Base-by-base conservation (phyloP, 768 basidiomycete genomes). In the Mycena maculata region DNA sequence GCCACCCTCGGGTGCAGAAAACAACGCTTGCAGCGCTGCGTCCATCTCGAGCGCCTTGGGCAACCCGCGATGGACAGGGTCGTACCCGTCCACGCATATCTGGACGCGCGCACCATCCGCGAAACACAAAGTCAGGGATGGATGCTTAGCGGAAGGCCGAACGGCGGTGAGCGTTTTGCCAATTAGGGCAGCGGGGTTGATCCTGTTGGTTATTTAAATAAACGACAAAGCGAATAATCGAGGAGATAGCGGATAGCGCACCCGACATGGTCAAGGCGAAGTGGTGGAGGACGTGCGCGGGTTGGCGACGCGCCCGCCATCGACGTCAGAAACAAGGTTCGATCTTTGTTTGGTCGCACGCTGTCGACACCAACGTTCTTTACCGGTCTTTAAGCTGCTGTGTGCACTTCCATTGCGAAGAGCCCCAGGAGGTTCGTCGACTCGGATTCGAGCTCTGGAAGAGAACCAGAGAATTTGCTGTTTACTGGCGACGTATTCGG, bases 81-180 rank as follows among this genome's bases (percentile, higher is more conserved):
- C 79, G 74, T 90, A 90, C 3, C 89, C 89, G 53, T 89, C 88
- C 39, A 90, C 84, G n/a, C 84, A 84, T 55, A 90, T 76, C 71
- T 86, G 85, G 61, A 81, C 82, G 20, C 76, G 68, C 5, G 81
- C 80, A 16, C 78, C 70, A 71, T 86, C 86, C 41, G 79, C 65
- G 64, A 86, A 87, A 58, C 81, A 76, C 39, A 87, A 76, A n/a
- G 84, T 85, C 62, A 87, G 75, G 41, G 76, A 76, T 1, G 86
- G 86, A 66, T 87, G 86, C 27, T 70, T 75, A 18, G 77, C 64
- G 1, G 86, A 86, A 63, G 80, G 82, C 7, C 74, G 73, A 45
- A 82, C 80, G 20, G 76, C 75, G 12, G 73, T 81, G 30, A 87
- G 71, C 6, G 78, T 74, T 71, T 85, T 87, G 44, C 86, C 86